These are phyloP conservation scores for sunflower (Helianthus annuus) DNA, from an alignment of 129 eudicot species.

Conservation along the genomic window DNA sequence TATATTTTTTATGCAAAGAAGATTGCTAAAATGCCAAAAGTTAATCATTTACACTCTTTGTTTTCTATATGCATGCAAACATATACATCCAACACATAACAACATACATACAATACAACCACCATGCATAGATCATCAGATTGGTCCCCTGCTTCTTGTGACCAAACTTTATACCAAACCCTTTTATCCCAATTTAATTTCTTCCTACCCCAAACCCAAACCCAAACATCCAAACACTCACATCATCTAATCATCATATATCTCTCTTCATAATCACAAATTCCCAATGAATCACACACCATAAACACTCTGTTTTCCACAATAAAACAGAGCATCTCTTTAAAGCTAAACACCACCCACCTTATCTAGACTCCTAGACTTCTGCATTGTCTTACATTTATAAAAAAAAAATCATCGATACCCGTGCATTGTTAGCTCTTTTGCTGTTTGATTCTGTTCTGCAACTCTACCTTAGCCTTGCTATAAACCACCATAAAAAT, in stretches of 20 bases:
- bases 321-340: slow-evolving; percentile 12
- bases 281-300: slow-evolving; percentile 17
- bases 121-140: slow-evolving; percentile 2
- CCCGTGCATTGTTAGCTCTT: slow-evolving; percentile 38
- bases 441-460: slow-evolving; percentile 37
- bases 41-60: slow-evolving; percentile 9
- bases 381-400: slow-evolving; percentile 24
- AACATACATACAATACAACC: slow-evolving; percentile 16
- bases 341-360: slow-evolving; percentile 30
- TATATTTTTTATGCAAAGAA: background rate
- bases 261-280: slow-evolving; percentile 20
- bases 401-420: slow-evolving; percentile 28
- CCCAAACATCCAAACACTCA: slow-evolving; percentile 33
- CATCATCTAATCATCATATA: slow-evolving; percentile 11
- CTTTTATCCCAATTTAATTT: slow-evolving; percentile 23
- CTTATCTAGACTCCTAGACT: slow-evolving; percentile 22
- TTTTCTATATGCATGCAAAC: slow-evolving; percentile 31
- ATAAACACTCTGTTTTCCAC: slow-evolving; percentile 20
- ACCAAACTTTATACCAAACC: slow-evolving; percentile 12
- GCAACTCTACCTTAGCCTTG: slow-evolving; percentile 51
- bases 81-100: slow-evolving; percentile 22
- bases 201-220: slow-evolving; percentile 22
- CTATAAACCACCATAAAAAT: slow-evolving; percentile 41
- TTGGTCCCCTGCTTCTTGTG: slow-evolving; percentile 22
- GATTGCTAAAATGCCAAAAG: background rate